Evolutionary conservation across 2,329 filamentous ascomycete species (phyloP).

Genomic region (Aspergillus thermomutatus): DNA sequence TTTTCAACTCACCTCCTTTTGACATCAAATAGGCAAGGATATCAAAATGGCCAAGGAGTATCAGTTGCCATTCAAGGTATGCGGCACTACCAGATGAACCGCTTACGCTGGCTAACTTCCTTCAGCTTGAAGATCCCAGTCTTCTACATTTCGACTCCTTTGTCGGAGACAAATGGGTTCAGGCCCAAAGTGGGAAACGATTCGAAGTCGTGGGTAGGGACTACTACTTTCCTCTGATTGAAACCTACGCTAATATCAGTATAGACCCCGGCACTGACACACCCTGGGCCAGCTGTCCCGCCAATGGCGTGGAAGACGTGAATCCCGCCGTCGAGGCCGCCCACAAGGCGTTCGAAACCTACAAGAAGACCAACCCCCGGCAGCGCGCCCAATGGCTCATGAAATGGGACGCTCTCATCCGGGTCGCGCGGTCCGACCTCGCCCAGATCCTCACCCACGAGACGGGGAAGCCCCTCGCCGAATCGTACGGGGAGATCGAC

Average conservation of each 20-base stretch:
- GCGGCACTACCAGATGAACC: neutral
- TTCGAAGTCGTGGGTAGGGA: slow-evolving; percentile 50
- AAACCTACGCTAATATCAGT: slow-evolving; percentile 1
- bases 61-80: slow-evolving; percentile 38
- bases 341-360: slow-evolving; percentile 59
- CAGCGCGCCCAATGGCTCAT: slow-evolving; percentile 60
- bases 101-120: slow-evolving; percentile 16
- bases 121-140: slow-evolving; percentile 45
- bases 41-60: slow-evolving; percentile 32
- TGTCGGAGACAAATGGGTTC: slow-evolving; percentile 48
- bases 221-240: neutral
- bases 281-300: slow-evolving; percentile 51
- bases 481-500: slow-evolving; percentile 55
- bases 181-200: slow-evolving; percentile 45
- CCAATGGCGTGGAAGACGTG: slow-evolving; percentile 57
- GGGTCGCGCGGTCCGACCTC: slow-evolving; percentile 60
- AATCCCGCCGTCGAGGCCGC: slow-evolving; percentile 58
- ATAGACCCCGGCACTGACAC: slow-evolving; percentile 51
- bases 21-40: neutral
- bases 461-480: slow-evolving; percentile 56
- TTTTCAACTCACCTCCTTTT: slow-evolving; percentile 3
- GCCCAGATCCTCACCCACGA: slow-evolving; percentile 62
- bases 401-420: slow-evolving; percentile 64
- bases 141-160: slow-evolving; percentile 51
- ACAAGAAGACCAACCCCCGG: slow-evolving; percentile 58